Percentiles rank a stretch among this genome's conserved stretches.
phyloP scores from a whole-genome alignment of 352 stramenopile genomes.

The Saprolegnia parasitica region DNA sequence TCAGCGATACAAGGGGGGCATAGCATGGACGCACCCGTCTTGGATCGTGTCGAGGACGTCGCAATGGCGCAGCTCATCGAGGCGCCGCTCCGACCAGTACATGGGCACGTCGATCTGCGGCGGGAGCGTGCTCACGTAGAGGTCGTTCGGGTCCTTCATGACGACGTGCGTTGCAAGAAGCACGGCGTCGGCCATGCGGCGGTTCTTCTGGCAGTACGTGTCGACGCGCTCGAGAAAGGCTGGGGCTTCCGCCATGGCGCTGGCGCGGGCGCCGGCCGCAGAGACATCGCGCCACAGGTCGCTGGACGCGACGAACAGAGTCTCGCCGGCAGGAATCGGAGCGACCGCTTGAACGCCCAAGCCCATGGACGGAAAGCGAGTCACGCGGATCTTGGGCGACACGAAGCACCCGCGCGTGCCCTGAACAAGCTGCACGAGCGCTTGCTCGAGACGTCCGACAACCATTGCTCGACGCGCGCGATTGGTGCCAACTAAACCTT shows the following conservation, averaged over 20 bases:
- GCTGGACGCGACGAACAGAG: constrained; percentile 55
- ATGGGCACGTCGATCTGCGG: constrained; percentile 57
- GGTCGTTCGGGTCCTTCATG: constrained; percentile 47
- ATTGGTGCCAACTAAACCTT: not conserved
- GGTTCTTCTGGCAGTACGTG: constrained; percentile 12
- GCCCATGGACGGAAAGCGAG: constrained; percentile 49
- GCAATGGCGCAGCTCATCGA: constrained; percentile 58
- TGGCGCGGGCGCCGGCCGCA: constrained; percentile 54
- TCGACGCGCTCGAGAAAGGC: constrained; percentile 58
- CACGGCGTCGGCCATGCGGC: constrained; percentile 49
- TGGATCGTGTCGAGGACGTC: constrained; percentile 51
- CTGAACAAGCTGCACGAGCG: constrained; percentile 39
- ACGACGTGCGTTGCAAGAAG: constrained; percentile 64
- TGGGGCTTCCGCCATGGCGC: constrained; percentile 56
- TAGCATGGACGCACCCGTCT: constrained; percentile 44
- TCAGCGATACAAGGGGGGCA: constrained; percentile 29
- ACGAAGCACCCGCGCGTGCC: constrained; percentile 49
- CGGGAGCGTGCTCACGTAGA: constrained; percentile 60
- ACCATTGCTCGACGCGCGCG: constrained; percentile 30
- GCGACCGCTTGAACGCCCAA: constrained; percentile 54
- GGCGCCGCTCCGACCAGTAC: constrained; percentile 58
- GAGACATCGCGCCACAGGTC: constrained; percentile 73
- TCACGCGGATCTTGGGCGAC: constrained; percentile 48
- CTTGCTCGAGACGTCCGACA: constrained; percentile 45
- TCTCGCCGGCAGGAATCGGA: constrained; percentile 48